These are phyloP conservation scores for Lipomyces yamadae DNA, from an alignment of 805 yeast species.

Conservation along the genomic window DNA sequence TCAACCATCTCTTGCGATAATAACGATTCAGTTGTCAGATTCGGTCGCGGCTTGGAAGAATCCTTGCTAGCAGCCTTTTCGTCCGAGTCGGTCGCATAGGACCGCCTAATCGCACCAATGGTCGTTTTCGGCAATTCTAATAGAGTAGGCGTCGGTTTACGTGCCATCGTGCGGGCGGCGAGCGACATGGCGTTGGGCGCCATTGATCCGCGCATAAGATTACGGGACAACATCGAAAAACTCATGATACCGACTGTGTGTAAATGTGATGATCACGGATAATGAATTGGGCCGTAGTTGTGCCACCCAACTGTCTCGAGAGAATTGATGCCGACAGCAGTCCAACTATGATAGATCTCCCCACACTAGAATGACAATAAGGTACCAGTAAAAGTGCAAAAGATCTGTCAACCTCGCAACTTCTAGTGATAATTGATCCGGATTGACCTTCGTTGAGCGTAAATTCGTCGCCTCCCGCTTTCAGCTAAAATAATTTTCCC, in stretches of 20 bases:
- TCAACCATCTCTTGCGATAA: conserved; percentile 29
- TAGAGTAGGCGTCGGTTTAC: neutral
- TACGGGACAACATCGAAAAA: conserved; percentile 14
- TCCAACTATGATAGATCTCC: neutral
- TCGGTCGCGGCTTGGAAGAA: conserved; percentile 28
- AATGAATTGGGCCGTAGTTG: neutral
- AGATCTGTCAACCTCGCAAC: neutral
- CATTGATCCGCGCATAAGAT: neutral
- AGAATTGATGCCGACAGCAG: neutral
- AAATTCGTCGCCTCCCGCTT: neutral
- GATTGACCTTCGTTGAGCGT: neutral
- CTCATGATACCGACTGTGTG: conserved; percentile 10
- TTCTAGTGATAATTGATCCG: neutral
- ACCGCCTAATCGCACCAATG: neutral
- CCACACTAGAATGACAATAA: neutral
- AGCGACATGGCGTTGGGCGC: neutral
- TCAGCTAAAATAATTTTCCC: conserved; percentile 1
- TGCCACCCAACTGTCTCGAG: neutral
- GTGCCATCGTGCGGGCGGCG: conserved; percentile 5
- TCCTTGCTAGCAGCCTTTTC: neutral
- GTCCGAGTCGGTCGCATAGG: neutral
- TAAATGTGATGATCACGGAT: neutral
- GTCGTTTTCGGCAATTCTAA: neutral
- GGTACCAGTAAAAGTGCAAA: neutral
- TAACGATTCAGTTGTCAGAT: conserved; percentile 33